Base-by-base conservation (phyloP, 208 protist genomes). In the Leishmania amazonensis region DNA sequence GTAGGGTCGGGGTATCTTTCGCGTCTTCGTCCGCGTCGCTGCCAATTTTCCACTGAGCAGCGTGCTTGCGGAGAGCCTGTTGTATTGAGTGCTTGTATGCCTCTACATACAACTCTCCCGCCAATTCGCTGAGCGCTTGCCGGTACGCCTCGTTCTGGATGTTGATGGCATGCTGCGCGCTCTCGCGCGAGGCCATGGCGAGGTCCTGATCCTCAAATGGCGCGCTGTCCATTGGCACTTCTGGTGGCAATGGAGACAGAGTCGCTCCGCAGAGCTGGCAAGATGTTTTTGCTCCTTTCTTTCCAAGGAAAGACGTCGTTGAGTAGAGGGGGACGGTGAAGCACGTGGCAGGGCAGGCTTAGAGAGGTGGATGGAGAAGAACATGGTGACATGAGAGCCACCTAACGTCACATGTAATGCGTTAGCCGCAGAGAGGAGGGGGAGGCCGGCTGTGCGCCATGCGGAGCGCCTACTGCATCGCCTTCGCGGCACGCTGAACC, bases 101-200 rank as follows among this genome's bases (percentile, higher is more conserved):
- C 45, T 85, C 81, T 0, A 87, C 64, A 81, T 95, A 97, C 1
- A 96, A 51, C 77, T 95, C 92, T 17, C 92, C 94, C 35, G 92
- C 91, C 64, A 97, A 62, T 79, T 95, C 94, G 72, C 88, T 88
- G 28, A 95, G 76, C 21, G 86, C 92, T 60, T 95, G 87, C 17
- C 89, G 89, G 75, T 94, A 93, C 19, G 94, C 94, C 70, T 95
- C 90, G 53, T 87, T 92, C 40, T 84, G 87, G 51, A 97, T 81
- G 15, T 75, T 83, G 35, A 71, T 70, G 57, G 79, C 67, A 64
- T 88, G 91, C 73, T 85, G 80, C 15, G 75, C 85, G 57, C 90
- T 90, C 79, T 97, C 94, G 13, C 85, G 83, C 58, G 81, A 73
- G 15, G 92, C 91, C 79, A 96, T 94, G 31, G 75, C 58, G 28